Percentiles rank a stretch among this genome's conserved stretches.
Conservation (phyloP, 495 filamentous ascomycete species). For the Achaetomiella virescens region DNA sequence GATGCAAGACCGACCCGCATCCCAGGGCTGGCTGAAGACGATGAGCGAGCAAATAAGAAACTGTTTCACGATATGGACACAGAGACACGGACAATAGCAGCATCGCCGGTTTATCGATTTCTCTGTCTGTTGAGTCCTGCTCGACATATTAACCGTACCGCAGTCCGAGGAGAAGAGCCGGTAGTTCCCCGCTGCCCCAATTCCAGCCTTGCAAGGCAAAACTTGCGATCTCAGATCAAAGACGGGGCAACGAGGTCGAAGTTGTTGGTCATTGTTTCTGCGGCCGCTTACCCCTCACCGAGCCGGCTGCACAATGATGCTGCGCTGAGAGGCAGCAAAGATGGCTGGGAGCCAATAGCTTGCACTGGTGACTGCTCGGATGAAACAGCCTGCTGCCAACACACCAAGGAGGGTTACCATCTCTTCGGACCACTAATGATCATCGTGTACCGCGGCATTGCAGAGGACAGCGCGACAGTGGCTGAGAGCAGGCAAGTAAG, state of each 20-base stretch:
- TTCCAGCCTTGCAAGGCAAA: neutral
- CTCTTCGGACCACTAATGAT: neutral
- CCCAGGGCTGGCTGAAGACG: slow-evolving; percentile 3
- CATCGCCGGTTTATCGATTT: neutral
- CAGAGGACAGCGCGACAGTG: neutral
- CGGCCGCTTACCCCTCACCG: slow-evolving; percentile 14
- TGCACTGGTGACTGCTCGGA: neutral
- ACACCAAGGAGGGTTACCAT: slow-evolving; percentile 29
- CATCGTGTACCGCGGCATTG: neutral
- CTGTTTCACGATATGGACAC: neutral
- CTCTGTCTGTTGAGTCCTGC: neutral
- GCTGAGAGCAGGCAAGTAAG: neutral
- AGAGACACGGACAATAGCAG: neutral
- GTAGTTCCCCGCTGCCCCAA: neutral
- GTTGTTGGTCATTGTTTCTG: slow-evolving; percentile 3
- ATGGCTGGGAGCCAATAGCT: slow-evolving; percentile 20
- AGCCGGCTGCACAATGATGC: neutral
- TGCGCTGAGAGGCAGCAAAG: slow-evolving; percentile 1
- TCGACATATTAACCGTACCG: slow-evolving; percentile 17
- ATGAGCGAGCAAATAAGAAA: neutral
- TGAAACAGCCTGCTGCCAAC: slow-evolving; percentile 29
- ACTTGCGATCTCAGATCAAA: no score
- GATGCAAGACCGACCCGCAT: no score
- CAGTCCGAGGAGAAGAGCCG: slow-evolving; percentile 12
- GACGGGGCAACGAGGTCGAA: neutral